phyloP scores from a whole-genome alignment of 345 rosid genomes.

The Orychophragmus violaceus region DNA sequence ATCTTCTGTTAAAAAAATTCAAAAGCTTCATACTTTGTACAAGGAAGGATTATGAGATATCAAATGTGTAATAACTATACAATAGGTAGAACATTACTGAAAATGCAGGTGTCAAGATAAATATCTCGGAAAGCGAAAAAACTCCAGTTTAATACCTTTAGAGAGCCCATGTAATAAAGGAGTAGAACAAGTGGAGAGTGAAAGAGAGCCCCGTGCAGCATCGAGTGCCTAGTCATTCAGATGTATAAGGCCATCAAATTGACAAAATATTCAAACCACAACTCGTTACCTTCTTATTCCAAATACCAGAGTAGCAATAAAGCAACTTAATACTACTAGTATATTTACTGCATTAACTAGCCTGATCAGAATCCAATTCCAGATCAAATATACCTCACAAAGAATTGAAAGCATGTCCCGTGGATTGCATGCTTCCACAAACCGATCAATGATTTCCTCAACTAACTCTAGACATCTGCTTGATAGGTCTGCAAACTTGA shows the following conservation, averaged over 20 bases:
- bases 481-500: conserved; percentile 56
- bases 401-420: conserved; percentile 82
- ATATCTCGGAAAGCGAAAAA: neutral
- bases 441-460: conserved; percentile 41
- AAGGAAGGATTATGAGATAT: neutral
- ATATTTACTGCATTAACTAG: conserved; percentile 3
- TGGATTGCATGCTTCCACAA: conserved; percentile 56
- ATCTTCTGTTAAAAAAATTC: neutral
- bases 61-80: neutral
- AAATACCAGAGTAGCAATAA: neutral
- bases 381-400: conserved; percentile 53
- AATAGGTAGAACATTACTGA: neutral
- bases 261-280: neutral
- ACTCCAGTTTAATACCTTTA: conserved; percentile 44
- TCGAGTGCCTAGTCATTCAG: conserved; percentile 59
- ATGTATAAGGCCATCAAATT: neutral
- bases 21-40: neutral
- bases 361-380: neutral
- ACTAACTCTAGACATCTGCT: conserved; percentile 42
- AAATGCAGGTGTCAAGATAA: conserved; percentile 2
- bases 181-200: conserved; percentile 38
- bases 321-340: neutral
- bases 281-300: neutral
- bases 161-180: conserved; percentile 71
- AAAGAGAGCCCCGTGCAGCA: conserved; percentile 36